A percentile compares a stretch with the other conserved stretches of the same genome.
Evolutionary conservation across 805 yeast genomes (phyloP).

Genomic region (Sugiyamaella smithiae): DNA sequence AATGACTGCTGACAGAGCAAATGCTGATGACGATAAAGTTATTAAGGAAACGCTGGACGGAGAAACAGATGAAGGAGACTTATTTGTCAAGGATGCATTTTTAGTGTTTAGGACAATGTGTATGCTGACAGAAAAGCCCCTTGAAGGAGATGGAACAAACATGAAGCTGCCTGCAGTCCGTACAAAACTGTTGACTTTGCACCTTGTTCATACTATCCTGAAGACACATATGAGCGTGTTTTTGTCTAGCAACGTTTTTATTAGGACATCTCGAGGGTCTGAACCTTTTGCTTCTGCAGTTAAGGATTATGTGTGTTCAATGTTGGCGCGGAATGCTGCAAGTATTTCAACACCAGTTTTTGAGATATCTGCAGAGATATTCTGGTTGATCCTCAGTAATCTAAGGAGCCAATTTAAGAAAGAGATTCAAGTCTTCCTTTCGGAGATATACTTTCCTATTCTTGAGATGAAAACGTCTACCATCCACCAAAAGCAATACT

Average conservation of each 20-base stretch:
- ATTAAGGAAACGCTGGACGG: conserved; percentile 37
- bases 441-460: conserved; percentile 91
- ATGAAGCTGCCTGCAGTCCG: conserved; percentile 87
- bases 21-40: conserved; percentile 28
- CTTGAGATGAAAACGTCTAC: conserved; percentile 90
- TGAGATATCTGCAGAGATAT: conserved; percentile 87
- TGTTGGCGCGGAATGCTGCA: conserved; percentile 88
- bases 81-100: conserved; percentile 85
- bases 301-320: conserved; percentile 76
- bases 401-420: conserved; percentile 84
- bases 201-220: conserved; percentile 80
- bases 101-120: conserved; percentile 92
- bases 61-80: conserved; percentile 57
- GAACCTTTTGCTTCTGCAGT: conserved; percentile 71
- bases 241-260: conserved; percentile 40
- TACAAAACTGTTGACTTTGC: conserved; percentile 84
- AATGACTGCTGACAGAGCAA: conserved; percentile 26
- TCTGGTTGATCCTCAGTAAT: conserved; percentile 83
- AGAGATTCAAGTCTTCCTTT: conserved; percentile 90
- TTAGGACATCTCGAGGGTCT: conserved; percentile 35
- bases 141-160: conserved; percentile 61
- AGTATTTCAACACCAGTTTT: conserved; percentile 88
- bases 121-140: conserved; percentile 78
- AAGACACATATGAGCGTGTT: conserved; percentile 84
- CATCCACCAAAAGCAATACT: conserved; percentile 86